A percentile compares a stretch with the other conserved stretches of the same genome.
Conservation (phyloP, 1,139 yeast genomes). For the Meyerozyma athensensis region DNA sequence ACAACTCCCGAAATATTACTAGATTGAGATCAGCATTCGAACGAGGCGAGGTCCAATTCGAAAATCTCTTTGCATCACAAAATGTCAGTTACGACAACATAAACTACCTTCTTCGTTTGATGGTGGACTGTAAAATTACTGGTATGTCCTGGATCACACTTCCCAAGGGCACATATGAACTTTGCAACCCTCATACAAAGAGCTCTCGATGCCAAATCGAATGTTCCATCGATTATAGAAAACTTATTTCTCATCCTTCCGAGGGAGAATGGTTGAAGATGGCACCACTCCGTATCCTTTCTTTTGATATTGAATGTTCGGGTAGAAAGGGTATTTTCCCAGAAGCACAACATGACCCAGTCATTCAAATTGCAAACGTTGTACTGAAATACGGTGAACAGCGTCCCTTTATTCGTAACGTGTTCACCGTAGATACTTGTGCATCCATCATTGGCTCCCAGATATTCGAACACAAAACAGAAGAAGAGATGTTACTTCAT, state of each 20-base stretch:
- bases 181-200: constrained; percentile 33
- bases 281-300: constrained; percentile 89
- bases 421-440: constrained; percentile 88
- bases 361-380: constrained; percentile 95
- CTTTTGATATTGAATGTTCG: constrained; percentile 98
- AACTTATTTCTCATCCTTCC: constrained; percentile 73
- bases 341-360: constrained; percentile 89
- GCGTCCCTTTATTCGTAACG: constrained; percentile 88
- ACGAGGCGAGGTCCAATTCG: constrained; percentile 69
- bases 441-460: constrained; percentile 93
- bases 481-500: constrained; percentile 72
- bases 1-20: constrained; percentile 61
- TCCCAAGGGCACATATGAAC: constrained; percentile 64
- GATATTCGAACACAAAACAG: constrained; percentile 69
- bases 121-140: constrained; percentile 87
- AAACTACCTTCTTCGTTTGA: constrained; percentile 75
- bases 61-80: constrained; percentile 53
- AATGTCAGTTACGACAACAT: constrained; percentile 84
- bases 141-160: constrained; percentile 98
- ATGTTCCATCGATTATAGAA: constrained; percentile 60
- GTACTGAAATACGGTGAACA: constrained; percentile 77
- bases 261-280: constrained; percentile 93
- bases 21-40: constrained; percentile 77
- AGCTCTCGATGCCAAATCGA: constrained; percentile 85
- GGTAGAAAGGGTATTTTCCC: constrained; percentile 97